phyloP scores from a whole-genome alignment of 306 rosid genomes.

The Acacia acuminata region DNA sequence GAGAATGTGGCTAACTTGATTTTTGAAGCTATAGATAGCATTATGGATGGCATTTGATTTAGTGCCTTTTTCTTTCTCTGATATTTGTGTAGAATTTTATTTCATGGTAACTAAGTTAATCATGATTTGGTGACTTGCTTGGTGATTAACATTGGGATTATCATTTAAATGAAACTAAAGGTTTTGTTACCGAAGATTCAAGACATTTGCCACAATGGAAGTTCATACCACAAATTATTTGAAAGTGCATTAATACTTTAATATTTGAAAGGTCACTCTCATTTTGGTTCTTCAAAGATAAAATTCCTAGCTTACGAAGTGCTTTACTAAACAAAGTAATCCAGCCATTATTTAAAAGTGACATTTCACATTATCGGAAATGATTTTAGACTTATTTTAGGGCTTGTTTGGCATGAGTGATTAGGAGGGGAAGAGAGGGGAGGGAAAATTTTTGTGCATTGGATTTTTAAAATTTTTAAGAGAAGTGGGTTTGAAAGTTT shows the following conservation, averaged over 20 bases:
- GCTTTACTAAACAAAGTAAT: no score
- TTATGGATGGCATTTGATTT: slow-evolving; percentile 48
- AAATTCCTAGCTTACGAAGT: no score
- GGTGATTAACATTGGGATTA: background rate
- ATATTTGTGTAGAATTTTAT: background rate
- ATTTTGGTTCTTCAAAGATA: no score
- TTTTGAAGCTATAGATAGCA: slow-evolving; percentile 51
- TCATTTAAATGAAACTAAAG: background rate
- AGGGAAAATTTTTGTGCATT: no score
- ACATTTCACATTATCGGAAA: background rate
- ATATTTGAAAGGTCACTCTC: no score
- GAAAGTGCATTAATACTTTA: background rate
- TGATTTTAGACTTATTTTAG: no score
- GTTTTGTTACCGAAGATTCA: background rate
- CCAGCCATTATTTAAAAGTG: background rate
- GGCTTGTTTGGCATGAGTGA: no score
- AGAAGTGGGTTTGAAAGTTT: no score
- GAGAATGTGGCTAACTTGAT: slow-evolving; percentile 51
- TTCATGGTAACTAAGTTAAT: background rate
- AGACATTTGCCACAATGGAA: background rate
- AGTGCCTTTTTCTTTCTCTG: background rate
- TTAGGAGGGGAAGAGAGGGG: no score
- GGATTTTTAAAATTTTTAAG: no score
- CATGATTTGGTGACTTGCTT: background rate
- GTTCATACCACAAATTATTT: background rate